phyloP scores from a whole-genome alignment of 352 stramenopile species.

The Aphanomyces astaci region DNA sequence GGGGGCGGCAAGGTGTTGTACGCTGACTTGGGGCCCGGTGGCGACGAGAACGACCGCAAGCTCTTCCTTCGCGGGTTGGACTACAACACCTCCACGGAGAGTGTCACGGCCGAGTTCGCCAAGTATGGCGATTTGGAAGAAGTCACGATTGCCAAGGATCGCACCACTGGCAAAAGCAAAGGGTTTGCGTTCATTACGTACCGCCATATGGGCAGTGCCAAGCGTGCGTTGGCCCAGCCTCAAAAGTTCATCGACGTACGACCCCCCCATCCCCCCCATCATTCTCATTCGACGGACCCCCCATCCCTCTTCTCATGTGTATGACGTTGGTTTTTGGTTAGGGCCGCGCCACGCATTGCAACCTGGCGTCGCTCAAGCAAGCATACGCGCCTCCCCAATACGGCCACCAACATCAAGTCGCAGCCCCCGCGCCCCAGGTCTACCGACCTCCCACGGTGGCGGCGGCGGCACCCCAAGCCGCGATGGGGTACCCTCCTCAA shows the following conservation, averaged over 20 bases:
- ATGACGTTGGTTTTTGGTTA: slow-evolving; percentile 19
- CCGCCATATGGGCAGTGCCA: slow-evolving; percentile 35
- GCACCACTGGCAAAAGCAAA: slow-evolving; percentile 50
- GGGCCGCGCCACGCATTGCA: slow-evolving; percentile 50
- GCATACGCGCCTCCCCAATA: neutral
- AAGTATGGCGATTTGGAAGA: slow-evolving; percentile 59
- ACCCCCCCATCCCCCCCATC: no score
- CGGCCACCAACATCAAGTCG: neutral
- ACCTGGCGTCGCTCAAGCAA: slow-evolving; percentile 36
- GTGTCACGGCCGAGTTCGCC: slow-evolving; percentile 45
- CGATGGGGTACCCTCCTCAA: neutral
- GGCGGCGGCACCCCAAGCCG: neutral
- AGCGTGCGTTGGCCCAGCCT: slow-evolving; percentile 46
- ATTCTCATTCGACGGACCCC: no score
- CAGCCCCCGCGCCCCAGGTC: neutral
- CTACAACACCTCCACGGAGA: slow-evolving; percentile 46
- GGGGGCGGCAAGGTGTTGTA: neutral
- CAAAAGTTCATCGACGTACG: slow-evolving; percentile 58
- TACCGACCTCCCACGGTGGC: neutral
- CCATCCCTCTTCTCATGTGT: neutral
- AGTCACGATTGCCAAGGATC: slow-evolving; percentile 40
- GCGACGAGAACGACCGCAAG: slow-evolving; percentile 45
- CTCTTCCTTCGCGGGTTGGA: slow-evolving; percentile 53
- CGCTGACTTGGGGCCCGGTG: neutral
- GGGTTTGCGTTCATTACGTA: slow-evolving; percentile 67